Evolutionary conservation across 2,329 filamentous ascomycete genomes (phyloP).

Genomic region (Dothidotthia symphoricarpi): DNA sequence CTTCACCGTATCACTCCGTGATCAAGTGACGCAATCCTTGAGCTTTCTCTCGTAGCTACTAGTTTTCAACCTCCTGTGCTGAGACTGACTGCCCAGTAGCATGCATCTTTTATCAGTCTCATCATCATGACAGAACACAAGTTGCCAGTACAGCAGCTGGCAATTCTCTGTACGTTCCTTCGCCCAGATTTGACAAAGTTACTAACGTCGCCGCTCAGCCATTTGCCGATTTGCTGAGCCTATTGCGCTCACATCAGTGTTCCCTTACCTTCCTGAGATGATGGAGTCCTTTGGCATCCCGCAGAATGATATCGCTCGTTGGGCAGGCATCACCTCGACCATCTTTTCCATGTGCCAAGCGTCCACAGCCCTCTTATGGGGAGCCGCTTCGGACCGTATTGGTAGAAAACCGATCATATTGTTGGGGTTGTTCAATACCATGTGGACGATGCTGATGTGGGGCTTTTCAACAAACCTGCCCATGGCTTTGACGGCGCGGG

Average conservation of each 20-base stretch:
- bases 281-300: slow-evolving; percentile 43
- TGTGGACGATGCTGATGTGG: slow-evolving; percentile 78
- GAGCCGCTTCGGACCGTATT: slow-evolving; percentile 73
- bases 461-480: slow-evolving; percentile 75
- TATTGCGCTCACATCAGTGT: slow-evolving; percentile 89
- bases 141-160: slow-evolving; percentile 42
- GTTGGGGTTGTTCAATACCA: slow-evolving; percentile 70
- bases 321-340: slow-evolving; percentile 84
- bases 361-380: slow-evolving; percentile 85
- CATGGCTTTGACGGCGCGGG: slow-evolving; percentile 77
- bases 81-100: no score
- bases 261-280: slow-evolving; percentile 77
- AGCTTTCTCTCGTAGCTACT: no score
- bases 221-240: slow-evolving; percentile 91
- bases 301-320: slow-evolving; percentile 51
- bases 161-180: slow-evolving; percentile 36
- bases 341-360: slow-evolving; percentile 76
- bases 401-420: slow-evolving; percentile 84
- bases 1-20: no score
- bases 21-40: no score
- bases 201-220: slow-evolving; percentile 53
- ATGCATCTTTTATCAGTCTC: no score
- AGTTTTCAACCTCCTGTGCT: no score
- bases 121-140: slow-evolving; percentile 39
- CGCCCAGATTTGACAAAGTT: neutral